Evolutionary conservation across 805 yeast species (phyloP), one percentile per base, ranked within the genome.

Genomic region (Starmerella potacharoeniae): DNA sequence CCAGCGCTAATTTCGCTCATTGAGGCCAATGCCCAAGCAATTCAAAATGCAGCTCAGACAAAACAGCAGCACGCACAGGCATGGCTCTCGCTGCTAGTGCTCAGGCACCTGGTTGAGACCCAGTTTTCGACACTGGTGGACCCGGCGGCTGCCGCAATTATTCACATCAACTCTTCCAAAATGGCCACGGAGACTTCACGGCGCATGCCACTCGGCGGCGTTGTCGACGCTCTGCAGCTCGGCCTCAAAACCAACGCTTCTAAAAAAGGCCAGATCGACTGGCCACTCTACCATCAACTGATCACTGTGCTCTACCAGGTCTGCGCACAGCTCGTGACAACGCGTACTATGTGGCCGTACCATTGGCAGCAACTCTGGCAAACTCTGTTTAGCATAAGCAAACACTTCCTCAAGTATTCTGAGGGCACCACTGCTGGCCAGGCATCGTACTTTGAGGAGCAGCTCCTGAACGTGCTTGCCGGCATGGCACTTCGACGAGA

Each of bases 321-420:
- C 3, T 42, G 64, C 6, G 55, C 58, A 11, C 51, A 56, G 22
- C 53, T 66, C 22, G 53, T 62, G 35, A 40, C 46, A 17, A 39
- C 34, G 29, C 37, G 34, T 10, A 46, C 52, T 1, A 55, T 64
- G 35, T 58, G 51, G 52, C 51, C 14, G 28, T 72, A 72, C 55
- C 66, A 68, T 56, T 72, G 76, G 76, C 54, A 62, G 9, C 72
- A 69, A 49, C 60, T 73, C 37, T 71, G 74, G 72, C 62, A 59
- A 48, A 63, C 73, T 2, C 45, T 70, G 14, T 52, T 67, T 22
- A 60, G 67, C 11, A 46, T 71, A 7, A 49, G 68, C 9, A 62
- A 64, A 48, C 66, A 65, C 47, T 43, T 66, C 30, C 52, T 58
- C 35, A 54, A 58, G 9, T 33, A 37, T 6, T 58, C 54, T 6